phyloP scores from a whole-genome alignment of 768 basidiomycete genomes.

The Pleurotus tuber-regium region DNA sequence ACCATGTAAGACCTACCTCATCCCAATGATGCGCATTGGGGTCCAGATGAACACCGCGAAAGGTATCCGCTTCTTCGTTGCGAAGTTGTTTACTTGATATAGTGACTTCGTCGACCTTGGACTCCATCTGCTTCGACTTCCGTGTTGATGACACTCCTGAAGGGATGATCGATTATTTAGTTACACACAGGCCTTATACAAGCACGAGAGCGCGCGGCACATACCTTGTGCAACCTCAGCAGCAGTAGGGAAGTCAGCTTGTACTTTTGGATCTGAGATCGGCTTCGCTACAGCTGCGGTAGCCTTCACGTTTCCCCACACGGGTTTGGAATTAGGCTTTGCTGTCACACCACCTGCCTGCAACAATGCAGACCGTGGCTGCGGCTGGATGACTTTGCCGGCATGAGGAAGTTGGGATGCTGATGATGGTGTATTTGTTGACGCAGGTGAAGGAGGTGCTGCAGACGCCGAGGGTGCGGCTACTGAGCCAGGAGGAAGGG shows the following conservation, averaged over 20 bases:
- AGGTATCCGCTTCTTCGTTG: conserved; percentile 86
- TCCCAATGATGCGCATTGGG: conserved; percentile 98
- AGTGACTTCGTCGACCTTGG: conserved; percentile 49
- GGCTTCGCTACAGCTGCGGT: conserved; percentile 33
- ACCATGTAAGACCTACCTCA: conserved; percentile 59
- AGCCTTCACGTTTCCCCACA: conserved; percentile 67
- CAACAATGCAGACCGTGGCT: conserved; percentile 42
- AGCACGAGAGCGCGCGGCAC: conserved; percentile 21
- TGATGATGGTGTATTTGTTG: conserved; percentile 28
- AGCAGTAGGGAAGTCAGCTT: conserved; percentile 91
- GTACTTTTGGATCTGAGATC: conserved; percentile 34
- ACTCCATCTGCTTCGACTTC: conserved; percentile 34
- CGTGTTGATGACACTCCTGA: conserved; percentile 25
- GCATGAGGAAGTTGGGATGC: conserved; percentile 53
- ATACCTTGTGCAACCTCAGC: conserved; percentile 89
- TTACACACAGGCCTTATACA: conserved; percentile 17
- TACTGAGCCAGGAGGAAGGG: conserved; percentile 33
- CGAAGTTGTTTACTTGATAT: conserved; percentile 59
- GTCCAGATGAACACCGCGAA: conserved; percentile 90
- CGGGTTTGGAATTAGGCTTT: conserved; percentile 45
- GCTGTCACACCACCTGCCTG: conserved; percentile 18
- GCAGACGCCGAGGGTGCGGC: conserved; percentile 35
- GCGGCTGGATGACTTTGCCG: conserved; percentile 69
- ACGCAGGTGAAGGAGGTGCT: conserved; percentile 34
- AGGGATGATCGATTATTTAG: background rate